Conservation (phyloP, 1,139 yeast species). For the Saccharomycopsis phalli region DNA sequence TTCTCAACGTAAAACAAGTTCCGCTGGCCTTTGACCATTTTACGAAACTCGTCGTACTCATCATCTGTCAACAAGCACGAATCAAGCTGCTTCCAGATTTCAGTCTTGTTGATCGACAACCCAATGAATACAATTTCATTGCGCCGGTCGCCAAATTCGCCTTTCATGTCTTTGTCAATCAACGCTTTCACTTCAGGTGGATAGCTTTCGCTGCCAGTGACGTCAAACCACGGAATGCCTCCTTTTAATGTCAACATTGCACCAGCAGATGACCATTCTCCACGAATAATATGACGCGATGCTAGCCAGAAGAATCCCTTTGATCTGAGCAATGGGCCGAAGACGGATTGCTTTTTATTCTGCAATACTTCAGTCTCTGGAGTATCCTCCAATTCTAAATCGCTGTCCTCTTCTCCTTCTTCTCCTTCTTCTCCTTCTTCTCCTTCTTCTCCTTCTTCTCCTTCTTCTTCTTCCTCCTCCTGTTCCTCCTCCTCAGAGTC, state of each 20-base stretch:
- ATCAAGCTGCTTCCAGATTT: constrained; percentile 28
- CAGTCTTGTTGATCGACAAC: constrained; percentile 27
- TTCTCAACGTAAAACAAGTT: too few species aligned
- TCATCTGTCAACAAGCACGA: constrained; percentile 32
- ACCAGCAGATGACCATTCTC: too few species aligned
- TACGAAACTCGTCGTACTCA: too few species aligned
- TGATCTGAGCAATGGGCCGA: constrained; percentile 33
- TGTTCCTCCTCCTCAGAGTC: constrained; percentile 13
- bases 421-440: constrained; percentile 3
- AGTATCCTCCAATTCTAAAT: constrained; percentile 22
- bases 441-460: constrained; percentile 6
- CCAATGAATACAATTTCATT: constrained; percentile 41
- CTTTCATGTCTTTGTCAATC: not conserved
- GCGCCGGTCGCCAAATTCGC: constrained; percentile 36
- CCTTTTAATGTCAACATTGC: too few species aligned
- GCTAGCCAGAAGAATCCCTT: constrained; percentile 44
- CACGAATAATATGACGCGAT: constrained; percentile 17
- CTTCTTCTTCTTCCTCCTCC: constrained; percentile 1
- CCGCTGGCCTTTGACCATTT: too few species aligned
- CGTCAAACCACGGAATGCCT: too few species aligned
- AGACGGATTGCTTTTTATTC: constrained; percentile 32
- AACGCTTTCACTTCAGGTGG: constrained; percentile 1
- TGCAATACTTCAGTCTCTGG: constrained; percentile 25
- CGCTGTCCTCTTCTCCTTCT: not conserved
- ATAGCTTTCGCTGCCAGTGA: constrained; percentile 4